Evolutionary conservation across 225 moss, liverwort and hornwort genomes (phyloP), one percentile per base, ranked within the genome.

Genomic region (Pseudoscleropodium purum): DNA sequence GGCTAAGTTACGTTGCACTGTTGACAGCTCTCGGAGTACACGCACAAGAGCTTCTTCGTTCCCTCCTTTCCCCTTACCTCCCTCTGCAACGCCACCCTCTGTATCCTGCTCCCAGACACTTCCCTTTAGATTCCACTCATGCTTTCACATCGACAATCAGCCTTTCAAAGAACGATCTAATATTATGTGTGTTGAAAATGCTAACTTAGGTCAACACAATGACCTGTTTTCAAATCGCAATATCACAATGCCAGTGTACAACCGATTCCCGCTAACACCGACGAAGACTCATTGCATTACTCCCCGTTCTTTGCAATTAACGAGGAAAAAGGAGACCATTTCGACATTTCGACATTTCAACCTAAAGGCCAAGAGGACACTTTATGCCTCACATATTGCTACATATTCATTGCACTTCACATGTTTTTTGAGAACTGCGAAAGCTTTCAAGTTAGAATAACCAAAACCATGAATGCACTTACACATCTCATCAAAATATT

Each of bases 21-120:
- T 92, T 13, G 97, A 96, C 20, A 99, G 91, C 91, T 99, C 99
- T 49, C 97, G 92, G 8, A 99, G 90, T 59, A 97, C 96, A 81
- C 94, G 96, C 87, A 99, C 97, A 16, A 99, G 96, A 57, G 96
- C 95, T 91, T 97, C 99, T 27, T 95, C 93, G 70, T 90, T 91
- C 49, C 81, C 94, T 89, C 92, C 92, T 88, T 91, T 96, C 39
- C 93, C 94, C 84, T 91, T 93, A 70, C 90, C 91, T 85, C 89
- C 96, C 83, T 93, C 94, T 47, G 89, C 94, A 66, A 91, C 91
- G 82, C 51, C 85, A 63, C 94, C 94, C 84, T 97, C 97, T 90
- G 93, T 91, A 63, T 95, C 92, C 94, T 95, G 92, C 60, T 81
- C 76, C 85, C 63, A 80, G 39, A 86, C 57, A 57, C 57, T 57